Evolutionary conservation across 2,329 filamentous ascomycete species (phyloP).

Genomic region (Aspergillus nomiae): DNA sequence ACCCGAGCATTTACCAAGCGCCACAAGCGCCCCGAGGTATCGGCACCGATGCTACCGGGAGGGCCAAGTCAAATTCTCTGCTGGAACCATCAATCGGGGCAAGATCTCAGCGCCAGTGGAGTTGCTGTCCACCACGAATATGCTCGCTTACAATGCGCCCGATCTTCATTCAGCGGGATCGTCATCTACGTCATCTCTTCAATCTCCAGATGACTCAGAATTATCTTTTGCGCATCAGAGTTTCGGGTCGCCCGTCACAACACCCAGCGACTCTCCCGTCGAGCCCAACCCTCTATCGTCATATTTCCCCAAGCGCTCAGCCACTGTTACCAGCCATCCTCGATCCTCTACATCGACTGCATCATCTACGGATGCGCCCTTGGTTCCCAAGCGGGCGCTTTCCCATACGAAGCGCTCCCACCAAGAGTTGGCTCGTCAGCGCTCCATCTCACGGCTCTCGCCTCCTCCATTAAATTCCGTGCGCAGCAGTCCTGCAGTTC

Average conservation of each 20-base stretch:
- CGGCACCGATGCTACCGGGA: conserved; percentile 47
- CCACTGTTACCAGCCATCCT: conserved; percentile 62
- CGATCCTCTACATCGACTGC: conserved; percentile 50
- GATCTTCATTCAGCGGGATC: conserved; percentile 61
- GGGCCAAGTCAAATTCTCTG: conserved; percentile 46
- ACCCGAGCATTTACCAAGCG: conserved; percentile 53
- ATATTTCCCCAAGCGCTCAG: conserved; percentile 70
- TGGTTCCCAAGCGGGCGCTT: conserved; percentile 74
- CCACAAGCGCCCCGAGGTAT: conserved; percentile 49
- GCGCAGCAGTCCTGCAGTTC: conserved; percentile 35
- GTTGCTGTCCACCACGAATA: conserved; percentile 91
- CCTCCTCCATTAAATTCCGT: conserved; percentile 43
- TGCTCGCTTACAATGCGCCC: conserved; percentile 92
- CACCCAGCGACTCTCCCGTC: conserved; percentile 50
- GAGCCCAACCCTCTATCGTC: conserved; percentile 58
- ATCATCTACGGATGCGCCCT: conserved; percentile 58
- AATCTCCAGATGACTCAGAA: conserved; percentile 74
- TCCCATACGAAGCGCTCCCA: conserved; percentile 89
- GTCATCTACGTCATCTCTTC: conserved; percentile 56
- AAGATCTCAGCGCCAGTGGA: conserved; percentile 83
- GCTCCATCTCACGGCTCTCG: conserved; percentile 60
- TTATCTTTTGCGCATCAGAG: conserved; percentile 49
- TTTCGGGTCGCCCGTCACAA: conserved; percentile 50
- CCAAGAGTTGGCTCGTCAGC: conserved; percentile 71
- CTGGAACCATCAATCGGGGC: conserved; percentile 49